Evolutionary conservation across 768 basidiomycete genomes (phyloP).

Genomic region (Lentinula sp.): DNA sequence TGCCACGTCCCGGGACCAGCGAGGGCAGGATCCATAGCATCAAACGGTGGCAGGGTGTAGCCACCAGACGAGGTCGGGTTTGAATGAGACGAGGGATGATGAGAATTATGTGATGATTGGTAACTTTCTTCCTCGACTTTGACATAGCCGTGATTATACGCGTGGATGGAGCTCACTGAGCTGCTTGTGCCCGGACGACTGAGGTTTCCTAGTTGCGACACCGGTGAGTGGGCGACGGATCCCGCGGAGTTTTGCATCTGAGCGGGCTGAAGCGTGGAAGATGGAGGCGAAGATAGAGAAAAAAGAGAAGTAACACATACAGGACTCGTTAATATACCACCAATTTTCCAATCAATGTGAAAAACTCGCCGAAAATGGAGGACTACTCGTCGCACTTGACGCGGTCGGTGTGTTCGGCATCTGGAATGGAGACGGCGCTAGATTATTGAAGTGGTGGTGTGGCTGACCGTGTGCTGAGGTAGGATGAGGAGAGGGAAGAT

Average conservation of each 20-base stretch:
- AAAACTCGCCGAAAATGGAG: conserved; percentile 86
- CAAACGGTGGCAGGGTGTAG: conserved; percentile 1
- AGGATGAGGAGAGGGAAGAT: conserved; percentile 23
- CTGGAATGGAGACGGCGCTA: conserved; percentile 45
- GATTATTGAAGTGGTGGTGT: conserved; percentile 45
- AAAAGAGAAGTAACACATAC: conserved; percentile 22
- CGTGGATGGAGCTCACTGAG: conserved; percentile 2
- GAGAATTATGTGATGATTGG: conserved; percentile 1
- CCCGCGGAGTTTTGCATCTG: conserved; percentile 53
- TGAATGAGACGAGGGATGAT: not conserved
- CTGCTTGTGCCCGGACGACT: conserved; percentile 4
- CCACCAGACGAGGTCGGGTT: not conserved
- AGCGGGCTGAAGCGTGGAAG: conserved; percentile 43
- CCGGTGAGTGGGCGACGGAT: conserved; percentile 1
- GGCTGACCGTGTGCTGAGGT: conserved; percentile 28
- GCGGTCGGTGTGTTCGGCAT: conserved; percentile 68
- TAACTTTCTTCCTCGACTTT: conserved; percentile 6
- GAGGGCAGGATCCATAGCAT: not conserved
- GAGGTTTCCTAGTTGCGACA: not conserved
- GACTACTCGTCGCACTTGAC: conserved; percentile 68
- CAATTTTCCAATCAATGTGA: conserved; percentile 33
- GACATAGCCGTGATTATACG: conserved; percentile 3
- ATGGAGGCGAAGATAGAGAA: conserved; percentile 19
- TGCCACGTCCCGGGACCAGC: not conserved
- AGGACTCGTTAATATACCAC: conserved; percentile 45